These are phyloP conservation scores for Pyrus communis DNA, from an alignment of 306 rosid genomes.

Conservation along the genomic window DNA sequence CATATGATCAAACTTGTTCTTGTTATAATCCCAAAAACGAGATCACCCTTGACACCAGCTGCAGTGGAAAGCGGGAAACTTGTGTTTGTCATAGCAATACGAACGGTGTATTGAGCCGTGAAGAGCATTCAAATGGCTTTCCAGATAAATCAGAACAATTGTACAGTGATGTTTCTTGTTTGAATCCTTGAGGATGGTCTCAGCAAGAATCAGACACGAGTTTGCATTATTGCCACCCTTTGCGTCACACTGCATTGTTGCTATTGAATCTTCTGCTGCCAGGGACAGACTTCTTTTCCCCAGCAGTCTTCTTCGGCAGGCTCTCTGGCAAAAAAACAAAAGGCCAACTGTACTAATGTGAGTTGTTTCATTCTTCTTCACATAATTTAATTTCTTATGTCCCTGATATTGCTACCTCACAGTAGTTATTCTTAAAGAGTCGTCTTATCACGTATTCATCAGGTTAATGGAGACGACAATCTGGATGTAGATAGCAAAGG, in stretches of 20 bases:
- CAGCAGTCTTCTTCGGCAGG: constrained; percentile 12
- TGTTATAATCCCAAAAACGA: constrained; percentile 31
- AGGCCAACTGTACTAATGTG: constrained; percentile 37
- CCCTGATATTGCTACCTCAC: not conserved
- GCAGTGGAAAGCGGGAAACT: constrained; percentile 21
- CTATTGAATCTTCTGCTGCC: constrained; percentile 83
- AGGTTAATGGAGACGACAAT: constrained; percentile 46
- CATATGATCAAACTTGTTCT: constrained; percentile 51
- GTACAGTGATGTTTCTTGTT: constrained; percentile 35
- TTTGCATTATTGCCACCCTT: constrained; percentile 57
- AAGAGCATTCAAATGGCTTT: not conserved
- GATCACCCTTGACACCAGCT: constrained; percentile 14
- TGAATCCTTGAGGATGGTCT: constrained; percentile 65
- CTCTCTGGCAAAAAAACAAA: constrained; percentile 65
- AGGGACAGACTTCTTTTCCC: constrained; percentile 66
- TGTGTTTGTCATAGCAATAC: constrained; percentile 15
- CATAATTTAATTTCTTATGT: not conserved
- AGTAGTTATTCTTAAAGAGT: not conserved
- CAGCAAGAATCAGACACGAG: constrained; percentile 32
- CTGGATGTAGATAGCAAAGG: constrained; percentile 22
- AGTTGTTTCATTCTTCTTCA: constrained; percentile 16
- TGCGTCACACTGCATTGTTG: constrained; percentile 78
- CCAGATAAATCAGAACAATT: not conserved
- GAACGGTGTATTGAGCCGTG: constrained; percentile 18
- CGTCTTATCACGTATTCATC: constrained; percentile 18